A percentile compares a stretch with the other conserved stretches of the same genome.
Evolutionary conservation across 257 asterid species (phyloP).

Genomic region (Plectranthus barbatus): DNA sequence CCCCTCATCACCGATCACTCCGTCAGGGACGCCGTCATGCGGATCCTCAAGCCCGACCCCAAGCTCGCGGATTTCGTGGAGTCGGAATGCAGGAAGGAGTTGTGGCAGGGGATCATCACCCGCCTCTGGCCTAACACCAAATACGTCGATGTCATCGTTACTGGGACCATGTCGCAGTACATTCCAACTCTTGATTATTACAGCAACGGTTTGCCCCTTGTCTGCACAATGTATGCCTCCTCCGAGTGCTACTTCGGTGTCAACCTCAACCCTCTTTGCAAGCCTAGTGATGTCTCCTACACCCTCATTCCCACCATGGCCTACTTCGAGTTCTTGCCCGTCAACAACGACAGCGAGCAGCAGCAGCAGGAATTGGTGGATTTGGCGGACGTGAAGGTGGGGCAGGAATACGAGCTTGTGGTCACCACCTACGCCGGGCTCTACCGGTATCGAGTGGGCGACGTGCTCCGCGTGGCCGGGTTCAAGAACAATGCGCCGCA

Average conservation of each 20-base stretch:
- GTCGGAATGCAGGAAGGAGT: constrained; percentile 41
- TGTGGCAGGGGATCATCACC: constrained; percentile 78
- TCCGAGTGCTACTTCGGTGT: constrained; percentile 53
- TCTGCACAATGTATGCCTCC: constrained; percentile 95
- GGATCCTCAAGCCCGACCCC: constrained; percentile 54
- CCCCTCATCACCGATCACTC: constrained; percentile 42
- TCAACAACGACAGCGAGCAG: constrained; percentile 41
- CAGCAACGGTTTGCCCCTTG: constrained; percentile 77
- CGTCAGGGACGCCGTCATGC: constrained; percentile 45
- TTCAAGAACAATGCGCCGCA: constrained; percentile 92
- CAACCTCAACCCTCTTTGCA: constrained; percentile 74
- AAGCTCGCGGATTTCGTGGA: constrained; percentile 54
- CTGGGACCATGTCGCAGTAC: constrained; percentile 94
- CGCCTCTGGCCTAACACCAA: constrained; percentile 87
- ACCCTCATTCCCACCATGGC: constrained; percentile 83
- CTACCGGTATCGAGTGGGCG: constrained; percentile 83
- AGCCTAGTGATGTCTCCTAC: constrained; percentile 70
- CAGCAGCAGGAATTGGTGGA: constrained; percentile 57
- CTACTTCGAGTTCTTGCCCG: constrained; percentile 78
- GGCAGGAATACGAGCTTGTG: constrained; percentile 81
- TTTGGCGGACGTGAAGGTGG: constrained; percentile 64
- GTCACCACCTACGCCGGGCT: constrained; percentile 93
- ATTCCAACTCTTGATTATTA: constrained; percentile 81
- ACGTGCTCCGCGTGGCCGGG: constrained; percentile 79
- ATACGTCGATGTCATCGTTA: constrained; percentile 80